phyloP scores from a whole-genome alignment of 768 basidiomycete genomes.

The Pulveroboletus ravenelii region DNA sequence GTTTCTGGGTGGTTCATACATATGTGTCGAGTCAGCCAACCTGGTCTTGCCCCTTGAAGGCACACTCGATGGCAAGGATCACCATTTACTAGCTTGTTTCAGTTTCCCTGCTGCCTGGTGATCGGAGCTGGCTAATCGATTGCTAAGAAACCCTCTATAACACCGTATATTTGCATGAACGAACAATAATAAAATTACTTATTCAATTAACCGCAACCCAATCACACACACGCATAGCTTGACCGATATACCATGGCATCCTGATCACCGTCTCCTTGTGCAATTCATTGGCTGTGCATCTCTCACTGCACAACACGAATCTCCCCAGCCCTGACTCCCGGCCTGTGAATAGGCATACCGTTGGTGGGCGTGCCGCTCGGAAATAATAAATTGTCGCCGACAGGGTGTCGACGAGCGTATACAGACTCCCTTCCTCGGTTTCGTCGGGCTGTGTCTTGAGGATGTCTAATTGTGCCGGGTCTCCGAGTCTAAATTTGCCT shows the following conservation, averaged over 20 bases:
- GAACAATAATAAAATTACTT: not conserved
- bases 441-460: not conserved
- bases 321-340: constrained; percentile 19
- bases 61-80: no score
- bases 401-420: constrained; percentile 21
- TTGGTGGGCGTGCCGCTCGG: constrained; percentile 18
- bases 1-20: no score
- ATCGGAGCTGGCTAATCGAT: not conserved
- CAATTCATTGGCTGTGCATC: constrained; percentile 17
- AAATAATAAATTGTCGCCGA: constrained; percentile 25
- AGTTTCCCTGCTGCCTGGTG: no score
- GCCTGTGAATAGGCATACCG: constrained; percentile 21
- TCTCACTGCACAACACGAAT: constrained; percentile 21
- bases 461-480: constrained; percentile 4
- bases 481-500: constrained; percentile 15
- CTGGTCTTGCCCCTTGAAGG: no score
- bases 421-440: constrained; percentile 7
- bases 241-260: constrained; percentile 19
- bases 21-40: no score
- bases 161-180: not conserved
- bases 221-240: constrained; percentile 18
- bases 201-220: constrained; percentile 20
- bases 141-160: not conserved
- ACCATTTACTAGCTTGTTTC: no score
- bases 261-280: constrained; percentile 24